These are phyloP conservation scores for Teratosphaeria zuluensis DNA, from an alignment of 2,329 filamentous ascomycete genomes.

Conservation along the genomic window DNA sequence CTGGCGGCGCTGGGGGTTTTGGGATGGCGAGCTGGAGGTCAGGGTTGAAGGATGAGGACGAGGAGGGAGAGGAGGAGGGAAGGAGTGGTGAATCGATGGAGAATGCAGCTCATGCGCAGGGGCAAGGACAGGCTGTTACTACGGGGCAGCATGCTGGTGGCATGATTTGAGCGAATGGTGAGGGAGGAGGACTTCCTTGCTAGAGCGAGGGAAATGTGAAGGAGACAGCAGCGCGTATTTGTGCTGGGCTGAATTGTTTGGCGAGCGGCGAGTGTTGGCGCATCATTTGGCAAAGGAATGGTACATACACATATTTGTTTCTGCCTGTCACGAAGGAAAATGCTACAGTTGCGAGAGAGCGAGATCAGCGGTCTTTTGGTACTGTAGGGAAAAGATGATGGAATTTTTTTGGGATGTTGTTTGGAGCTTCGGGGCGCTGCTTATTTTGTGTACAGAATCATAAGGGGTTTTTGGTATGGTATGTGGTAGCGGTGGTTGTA, in stretches of 20 bases:
- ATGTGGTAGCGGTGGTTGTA: too few species aligned
- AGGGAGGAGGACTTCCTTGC: background rate
- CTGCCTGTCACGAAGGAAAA: too few species aligned
- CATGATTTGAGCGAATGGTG: background rate
- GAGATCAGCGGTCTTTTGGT: too few species aligned
- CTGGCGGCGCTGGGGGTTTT: background rate
- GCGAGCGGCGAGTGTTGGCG: too few species aligned
- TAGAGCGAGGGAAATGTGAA: background rate
- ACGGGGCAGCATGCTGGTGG: background rate
- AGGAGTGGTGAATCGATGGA: background rate
- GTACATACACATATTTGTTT: too few species aligned
- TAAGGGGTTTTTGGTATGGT: too few species aligned
- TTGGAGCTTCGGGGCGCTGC: too few species aligned
- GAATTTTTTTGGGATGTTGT: too few species aligned
- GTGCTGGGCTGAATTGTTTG: background rate
- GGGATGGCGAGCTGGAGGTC: background rate
- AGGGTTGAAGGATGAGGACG: background rate
- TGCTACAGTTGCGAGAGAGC: too few species aligned
- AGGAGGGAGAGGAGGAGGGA: background rate
- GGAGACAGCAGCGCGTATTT: background rate
- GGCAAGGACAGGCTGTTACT: background rate
- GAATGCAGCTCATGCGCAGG: background rate
- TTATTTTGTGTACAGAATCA: too few species aligned
- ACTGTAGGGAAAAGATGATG: too few species aligned
- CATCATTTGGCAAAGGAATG: too few species aligned